Conservation (phyloP, 352 stramenopile species). For the Globisporangium viniferum region DNA sequence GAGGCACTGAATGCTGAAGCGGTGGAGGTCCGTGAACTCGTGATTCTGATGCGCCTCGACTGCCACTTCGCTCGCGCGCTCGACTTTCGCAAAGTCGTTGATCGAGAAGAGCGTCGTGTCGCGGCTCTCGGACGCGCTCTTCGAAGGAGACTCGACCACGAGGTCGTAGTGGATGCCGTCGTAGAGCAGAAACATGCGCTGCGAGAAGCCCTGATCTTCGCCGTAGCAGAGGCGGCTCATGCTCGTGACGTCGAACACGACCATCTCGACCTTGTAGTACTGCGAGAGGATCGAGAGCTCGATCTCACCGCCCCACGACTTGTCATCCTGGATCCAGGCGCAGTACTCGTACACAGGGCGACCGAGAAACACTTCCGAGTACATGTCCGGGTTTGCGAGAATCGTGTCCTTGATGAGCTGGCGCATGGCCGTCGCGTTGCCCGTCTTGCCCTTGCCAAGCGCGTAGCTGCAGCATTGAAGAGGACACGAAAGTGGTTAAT, state of each 20-base stretch:
- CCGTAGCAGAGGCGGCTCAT: constrained; percentile 84
- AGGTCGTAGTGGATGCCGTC: constrained; percentile 87
- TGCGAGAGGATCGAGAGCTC: constrained; percentile 82
- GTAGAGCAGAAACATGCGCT: constrained; percentile 85
- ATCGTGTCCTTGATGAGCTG: constrained; percentile 76
- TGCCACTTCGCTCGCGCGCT: constrained; percentile 75
- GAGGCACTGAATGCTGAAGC: constrained; percentile 75
- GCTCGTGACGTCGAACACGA: constrained; percentile 84
- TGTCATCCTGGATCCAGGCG: constrained; percentile 78
- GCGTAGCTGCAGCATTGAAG: constrained; percentile 36
- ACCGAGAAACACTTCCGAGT: constrained; percentile 78
- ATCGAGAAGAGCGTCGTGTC: constrained; percentile 74
- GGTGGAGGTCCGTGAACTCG: constrained; percentile 71
- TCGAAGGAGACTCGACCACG: constrained; percentile 56
- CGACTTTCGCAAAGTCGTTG: constrained; percentile 84
- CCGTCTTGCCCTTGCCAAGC: constrained; percentile 56
- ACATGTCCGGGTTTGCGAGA: constrained; percentile 46
- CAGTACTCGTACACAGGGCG: constrained; percentile 79
- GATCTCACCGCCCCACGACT: constrained; percentile 86
- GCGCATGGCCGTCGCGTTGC: constrained; percentile 59
- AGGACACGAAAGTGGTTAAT: not conserved
- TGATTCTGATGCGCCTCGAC: constrained; percentile 84
- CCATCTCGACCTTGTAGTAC: constrained; percentile 77
- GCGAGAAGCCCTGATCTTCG: constrained; percentile 76
- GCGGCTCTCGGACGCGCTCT: constrained; percentile 40